phyloP scores from a whole-genome alignment of 1,284 basidiomycete species.

The Apiotrichum gracile region DNA sequence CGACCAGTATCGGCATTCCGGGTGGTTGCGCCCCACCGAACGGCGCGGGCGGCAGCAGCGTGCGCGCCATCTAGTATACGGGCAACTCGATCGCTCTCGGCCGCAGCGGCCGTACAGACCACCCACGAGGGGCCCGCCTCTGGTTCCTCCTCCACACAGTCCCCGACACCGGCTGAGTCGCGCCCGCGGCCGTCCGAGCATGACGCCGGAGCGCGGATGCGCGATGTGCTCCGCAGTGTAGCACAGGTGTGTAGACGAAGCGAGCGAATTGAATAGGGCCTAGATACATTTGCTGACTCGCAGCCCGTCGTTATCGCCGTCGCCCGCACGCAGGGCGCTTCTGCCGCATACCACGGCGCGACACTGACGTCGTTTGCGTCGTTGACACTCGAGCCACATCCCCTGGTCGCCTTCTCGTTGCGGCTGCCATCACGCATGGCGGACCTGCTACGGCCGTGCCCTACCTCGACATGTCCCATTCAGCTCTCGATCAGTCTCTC shows the following conservation, averaged over 20 bases:
- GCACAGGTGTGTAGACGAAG: conserved; percentile 47
- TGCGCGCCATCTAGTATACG: too few species aligned
- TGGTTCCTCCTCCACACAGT: too few species aligned
- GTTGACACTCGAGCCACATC: conserved; percentile 78
- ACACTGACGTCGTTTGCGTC: conserved; percentile 88
- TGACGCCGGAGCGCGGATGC: conserved; percentile 13
- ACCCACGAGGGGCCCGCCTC: too few species aligned
- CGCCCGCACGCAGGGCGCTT: conserved; percentile 12
- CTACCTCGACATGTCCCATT: background rate
- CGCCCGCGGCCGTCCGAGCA: conserved; percentile 1
- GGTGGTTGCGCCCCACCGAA: too few species aligned
- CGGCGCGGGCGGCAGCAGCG: too few species aligned
- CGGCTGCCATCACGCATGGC: conserved; percentile 85
- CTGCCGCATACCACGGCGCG: conserved; percentile 62
- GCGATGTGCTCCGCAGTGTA: conserved; percentile 45
- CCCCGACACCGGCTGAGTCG: background rate
- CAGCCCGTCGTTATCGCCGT: conserved; percentile 47
- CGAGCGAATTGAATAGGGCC: too few species aligned
- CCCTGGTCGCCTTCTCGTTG: conserved; percentile 78
- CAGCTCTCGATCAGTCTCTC: conserved; percentile 32
- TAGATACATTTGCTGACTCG: background rate
- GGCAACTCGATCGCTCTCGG: too few species aligned
- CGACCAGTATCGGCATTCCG: too few species aligned
- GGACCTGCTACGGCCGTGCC: conserved; percentile 50
- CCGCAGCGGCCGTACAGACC: too few species aligned